Evolutionary conservation across 106 monocot genomes (phyloP).

Genomic region (Acorus gramineus): DNA sequence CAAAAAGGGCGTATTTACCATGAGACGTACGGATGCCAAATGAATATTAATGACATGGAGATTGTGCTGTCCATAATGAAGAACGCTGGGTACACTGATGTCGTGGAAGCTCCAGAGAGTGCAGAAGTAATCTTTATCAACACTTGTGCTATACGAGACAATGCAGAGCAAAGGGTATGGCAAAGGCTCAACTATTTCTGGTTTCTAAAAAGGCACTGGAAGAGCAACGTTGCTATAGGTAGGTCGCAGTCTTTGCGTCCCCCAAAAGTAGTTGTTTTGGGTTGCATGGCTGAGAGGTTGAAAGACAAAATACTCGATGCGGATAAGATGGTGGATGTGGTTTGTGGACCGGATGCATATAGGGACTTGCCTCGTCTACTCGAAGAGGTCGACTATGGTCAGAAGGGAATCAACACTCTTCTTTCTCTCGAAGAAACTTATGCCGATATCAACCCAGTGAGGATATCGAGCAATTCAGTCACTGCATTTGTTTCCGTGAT

Average conservation of each 20-base stretch:
- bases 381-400: constrained; percentile 84
- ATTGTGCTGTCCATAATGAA: constrained; percentile 97
- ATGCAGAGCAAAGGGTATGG: constrained; percentile 99
- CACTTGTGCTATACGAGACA: constrained; percentile 94
- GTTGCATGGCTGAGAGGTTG: constrained; percentile 99
- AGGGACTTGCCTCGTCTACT: constrained; percentile 80
- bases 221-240: constrained; percentile 66
- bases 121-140: constrained; percentile 97
- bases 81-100: constrained; percentile 65
- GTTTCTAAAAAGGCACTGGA: constrained; percentile 99
- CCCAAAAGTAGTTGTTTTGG: constrained; percentile 89
- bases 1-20: constrained; percentile 88
- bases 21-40: constrained; percentile 98
- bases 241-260: constrained; percentile 77
- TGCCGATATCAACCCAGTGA: constrained; percentile 96
- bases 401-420: constrained; percentile 92
- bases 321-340: constrained; percentile 99
- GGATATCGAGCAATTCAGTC: constrained; percentile 83
- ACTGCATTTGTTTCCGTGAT: constrained; percentile 93
- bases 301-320: constrained; percentile 93
- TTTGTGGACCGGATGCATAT: constrained; percentile 97
- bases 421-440: constrained; percentile 97
- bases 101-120: constrained; percentile 65
- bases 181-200: constrained; percentile 98
- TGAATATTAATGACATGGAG: constrained; percentile 99